Evolutionary conservation across 257 asterid species (phyloP).

Genomic region (Solanum lycopersicoides): DNA sequence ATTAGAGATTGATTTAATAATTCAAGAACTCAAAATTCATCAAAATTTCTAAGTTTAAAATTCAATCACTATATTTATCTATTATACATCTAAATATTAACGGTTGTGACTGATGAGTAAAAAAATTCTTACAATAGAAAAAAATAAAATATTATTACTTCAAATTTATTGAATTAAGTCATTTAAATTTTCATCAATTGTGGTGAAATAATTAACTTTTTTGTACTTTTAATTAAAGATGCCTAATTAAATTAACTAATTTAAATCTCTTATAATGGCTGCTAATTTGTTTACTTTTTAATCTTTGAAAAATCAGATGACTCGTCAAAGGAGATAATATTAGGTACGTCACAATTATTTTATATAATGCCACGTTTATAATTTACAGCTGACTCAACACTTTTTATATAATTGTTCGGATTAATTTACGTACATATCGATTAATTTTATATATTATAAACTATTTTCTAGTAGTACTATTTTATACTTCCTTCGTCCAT

Average conservation of each 20-base stretch:
- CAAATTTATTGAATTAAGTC: too few species aligned
- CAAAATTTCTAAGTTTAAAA: too few species aligned
- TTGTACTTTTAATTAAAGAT: too few species aligned
- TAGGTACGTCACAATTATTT: background rate
- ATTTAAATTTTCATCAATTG: background rate
- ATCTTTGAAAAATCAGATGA: background rate
- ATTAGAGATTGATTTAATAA: too few species aligned
- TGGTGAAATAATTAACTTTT: background rate
- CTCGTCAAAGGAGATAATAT: background rate
- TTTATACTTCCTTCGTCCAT: too few species aligned
- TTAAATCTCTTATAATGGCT: background rate
- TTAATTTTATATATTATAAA: background rate
- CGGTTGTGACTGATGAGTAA: background rate
- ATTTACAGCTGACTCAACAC: background rate
- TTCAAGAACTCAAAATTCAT: too few species aligned
- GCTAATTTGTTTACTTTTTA: too few species aligned
- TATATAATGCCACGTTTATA: background rate
- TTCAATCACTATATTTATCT: too few species aligned
- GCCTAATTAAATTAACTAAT: background rate
- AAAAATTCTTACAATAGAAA: too few species aligned
- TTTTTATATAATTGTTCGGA: background rate
- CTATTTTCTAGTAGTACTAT: background rate
- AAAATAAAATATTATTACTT: too few species aligned
- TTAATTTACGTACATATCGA: fast-evolving
- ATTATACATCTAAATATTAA: too few species aligned